Conservation (phyloP, 2,329 filamentous ascomycete genomes). For the Phialemoniopsis sp. region DNA sequence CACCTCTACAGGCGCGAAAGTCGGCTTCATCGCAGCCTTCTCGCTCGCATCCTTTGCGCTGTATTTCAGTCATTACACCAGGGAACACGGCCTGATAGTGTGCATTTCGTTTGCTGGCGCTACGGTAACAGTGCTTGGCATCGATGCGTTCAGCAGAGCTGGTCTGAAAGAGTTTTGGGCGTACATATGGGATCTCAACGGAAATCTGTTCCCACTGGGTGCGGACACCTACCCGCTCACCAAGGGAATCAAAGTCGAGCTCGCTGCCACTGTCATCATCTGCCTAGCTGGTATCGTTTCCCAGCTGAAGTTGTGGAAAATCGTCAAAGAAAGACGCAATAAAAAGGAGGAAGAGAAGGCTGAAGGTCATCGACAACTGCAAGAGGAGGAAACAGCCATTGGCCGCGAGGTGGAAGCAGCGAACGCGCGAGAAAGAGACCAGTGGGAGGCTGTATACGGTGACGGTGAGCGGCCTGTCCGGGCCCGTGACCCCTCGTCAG, state of each 20-base stretch:
- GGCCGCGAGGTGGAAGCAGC: slow-evolving; percentile 62
- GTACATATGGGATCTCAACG: slow-evolving; percentile 83
- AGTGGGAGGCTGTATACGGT: slow-evolving; percentile 79
- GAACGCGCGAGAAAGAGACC: slow-evolving; percentile 55
- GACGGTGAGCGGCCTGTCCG: slow-evolving; percentile 36
- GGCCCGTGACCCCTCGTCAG: slow-evolving; percentile 30
- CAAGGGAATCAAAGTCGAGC: slow-evolving; percentile 79
- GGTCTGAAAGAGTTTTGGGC: slow-evolving; percentile 96
- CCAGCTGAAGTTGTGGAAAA: slow-evolving; percentile 81
- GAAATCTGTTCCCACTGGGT: slow-evolving; percentile 71
- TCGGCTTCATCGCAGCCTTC: slow-evolving; percentile 72
- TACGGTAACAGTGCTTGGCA: slow-evolving; percentile 73
- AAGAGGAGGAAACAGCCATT: slow-evolving; percentile 64
- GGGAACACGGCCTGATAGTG: slow-evolving; percentile 72
- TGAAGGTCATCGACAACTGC: slow-evolving; percentile 48
- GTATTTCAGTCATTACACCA: slow-evolving; percentile 75
- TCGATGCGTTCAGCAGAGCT: slow-evolving; percentile 87
- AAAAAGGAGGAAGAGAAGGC: slow-evolving; percentile 44
- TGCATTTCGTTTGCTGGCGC: slow-evolving; percentile 78
- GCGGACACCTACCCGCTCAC: slow-evolving; percentile 81
- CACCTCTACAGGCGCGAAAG: slow-evolving; percentile 54
- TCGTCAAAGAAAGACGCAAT: slow-evolving; percentile 62
- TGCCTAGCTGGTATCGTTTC: slow-evolving; percentile 74
- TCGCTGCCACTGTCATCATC: slow-evolving; percentile 72
- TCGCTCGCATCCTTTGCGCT: slow-evolving; percentile 65